phyloP scores from a whole-genome alignment of 2,329 filamentous ascomycete species.

The Chaetomiaceae sp. region DNA sequence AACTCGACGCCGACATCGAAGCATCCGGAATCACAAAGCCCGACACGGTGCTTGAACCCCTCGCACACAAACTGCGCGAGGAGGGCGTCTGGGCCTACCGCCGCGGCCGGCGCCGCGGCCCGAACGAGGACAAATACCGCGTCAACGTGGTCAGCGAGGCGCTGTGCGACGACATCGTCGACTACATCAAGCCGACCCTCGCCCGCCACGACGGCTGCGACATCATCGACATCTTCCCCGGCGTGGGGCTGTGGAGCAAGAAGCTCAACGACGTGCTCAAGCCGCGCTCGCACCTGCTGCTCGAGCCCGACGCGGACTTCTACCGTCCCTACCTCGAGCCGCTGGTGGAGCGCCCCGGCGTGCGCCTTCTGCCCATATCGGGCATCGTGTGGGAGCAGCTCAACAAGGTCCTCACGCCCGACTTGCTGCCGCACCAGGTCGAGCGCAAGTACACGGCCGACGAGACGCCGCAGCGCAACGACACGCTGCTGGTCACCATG shows the following conservation, averaged over 20 bases:
- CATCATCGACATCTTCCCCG: conserved; percentile 81
- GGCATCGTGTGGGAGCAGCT: conserved; percentile 58
- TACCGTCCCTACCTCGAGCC: conserved; percentile 58
- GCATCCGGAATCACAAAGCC: background rate
- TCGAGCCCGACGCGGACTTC: conserved; percentile 60
- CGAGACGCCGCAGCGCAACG: conserved; percentile 50
- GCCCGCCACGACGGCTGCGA: conserved; percentile 70
- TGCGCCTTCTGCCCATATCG: conserved; percentile 47
- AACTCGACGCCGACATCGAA: background rate
- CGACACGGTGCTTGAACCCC: background rate
- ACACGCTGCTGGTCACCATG: conserved; percentile 65
- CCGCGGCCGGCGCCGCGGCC: background rate
- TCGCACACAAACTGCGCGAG: conserved; percentile 19
- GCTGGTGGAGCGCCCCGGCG: conserved; percentile 44
- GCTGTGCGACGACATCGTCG: conserved; percentile 61
- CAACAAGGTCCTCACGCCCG: conserved; percentile 43
- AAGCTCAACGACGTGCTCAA: conserved; percentile 68
- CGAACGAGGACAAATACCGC: conserved; percentile 6
- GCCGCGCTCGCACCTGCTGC: conserved; percentile 74
- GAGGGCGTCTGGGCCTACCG: conserved; percentile 18
- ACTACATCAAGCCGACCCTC: conserved; percentile 64
- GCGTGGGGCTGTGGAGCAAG: conserved; percentile 68
- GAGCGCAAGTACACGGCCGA: conserved; percentile 31
- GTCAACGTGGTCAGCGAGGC: conserved; percentile 48
- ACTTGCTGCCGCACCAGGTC: conserved; percentile 50